phyloP scores from a whole-genome alignment of 2,329 filamentous ascomycete species.

The Akanthomyces uredinophilus region DNA sequence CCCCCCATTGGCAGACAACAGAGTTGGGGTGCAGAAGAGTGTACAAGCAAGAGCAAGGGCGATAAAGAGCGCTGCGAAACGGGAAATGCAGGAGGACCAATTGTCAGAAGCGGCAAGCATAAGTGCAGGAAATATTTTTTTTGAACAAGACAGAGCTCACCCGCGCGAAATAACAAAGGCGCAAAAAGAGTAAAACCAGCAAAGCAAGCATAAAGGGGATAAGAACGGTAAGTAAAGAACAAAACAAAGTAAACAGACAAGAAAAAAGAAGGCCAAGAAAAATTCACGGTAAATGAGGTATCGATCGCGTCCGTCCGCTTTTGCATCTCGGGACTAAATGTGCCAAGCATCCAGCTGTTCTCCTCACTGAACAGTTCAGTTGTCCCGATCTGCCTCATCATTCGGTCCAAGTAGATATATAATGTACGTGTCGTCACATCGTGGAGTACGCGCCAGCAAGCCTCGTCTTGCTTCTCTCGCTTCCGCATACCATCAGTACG shows the following conservation, averaged over 20 bases:
- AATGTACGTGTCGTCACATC: slow-evolving; percentile 33
- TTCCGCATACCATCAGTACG: slow-evolving; percentile 7
- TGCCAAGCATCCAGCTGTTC: slow-evolving; percentile 5
- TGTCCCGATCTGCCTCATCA: slow-evolving; percentile 5
- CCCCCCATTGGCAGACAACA: not conserved
- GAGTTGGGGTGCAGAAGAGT: slow-evolving; percentile 22
- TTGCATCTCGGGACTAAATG: not conserved
- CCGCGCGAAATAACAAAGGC: slow-evolving; percentile 19
- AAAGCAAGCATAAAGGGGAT: not conserved
- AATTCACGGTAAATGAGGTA: slow-evolving; percentile 26
- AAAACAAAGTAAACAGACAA: not conserved
- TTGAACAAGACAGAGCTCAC: slow-evolving; percentile 17
- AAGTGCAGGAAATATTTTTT: slow-evolving; percentile 31
- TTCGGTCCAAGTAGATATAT: slow-evolving; percentile 24
- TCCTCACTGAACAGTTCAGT: not conserved
- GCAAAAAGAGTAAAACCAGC: not conserved
- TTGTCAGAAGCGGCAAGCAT: slow-evolving; percentile 28
- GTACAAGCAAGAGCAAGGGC: slow-evolving; percentile 24
- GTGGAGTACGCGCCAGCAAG: slow-evolving; percentile 35
- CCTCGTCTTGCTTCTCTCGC: slow-evolving; percentile 18
- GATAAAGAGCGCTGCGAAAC: slow-evolving; percentile 15
- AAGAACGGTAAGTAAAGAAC: slow-evolving; percentile 2
- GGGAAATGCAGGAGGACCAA: not conserved
- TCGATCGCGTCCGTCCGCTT: slow-evolving; percentile 32
- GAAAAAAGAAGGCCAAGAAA: not conserved